Evolutionary conservation across 192 early-diverging fungal genomes (phyloP), one percentile per base, ranked within the genome.

Genomic region (Umbelopsis sp.): DNA sequence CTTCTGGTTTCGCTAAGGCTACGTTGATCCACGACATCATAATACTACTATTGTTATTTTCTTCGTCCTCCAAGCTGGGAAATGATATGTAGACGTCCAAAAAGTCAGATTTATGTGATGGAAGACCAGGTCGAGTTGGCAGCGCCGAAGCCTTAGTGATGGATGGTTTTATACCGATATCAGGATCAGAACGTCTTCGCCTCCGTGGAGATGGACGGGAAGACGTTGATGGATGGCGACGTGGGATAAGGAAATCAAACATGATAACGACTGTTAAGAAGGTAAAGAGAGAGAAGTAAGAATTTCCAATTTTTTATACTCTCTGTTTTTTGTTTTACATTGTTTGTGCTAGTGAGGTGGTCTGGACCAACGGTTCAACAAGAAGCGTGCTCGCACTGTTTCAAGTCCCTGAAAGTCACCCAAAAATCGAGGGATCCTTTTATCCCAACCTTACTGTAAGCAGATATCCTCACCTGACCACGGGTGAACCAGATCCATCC

Each of bases 171-270:
- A 62, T 62, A n/a, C n/a, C 26, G 5, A 62, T 5, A 16, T 29
- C 56, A 0, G 56, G 34, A 31, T 62, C 56, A 32, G 56, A 62
- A 17, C 47, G 47, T 12, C 56, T 62, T 34, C 56, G 56, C 17
- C 56, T 29, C 31, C 31, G 25, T 20, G 26, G 12, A 16, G 56
- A 34, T 31, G 56, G 56, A 7, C 56, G 56, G 11, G 56, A n/a
- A 20, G 31, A n/a, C 11, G 31, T n/a, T 34, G 56, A 62, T 34
- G 56, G 20, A 17, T 62, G 56, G 29, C 56, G 56, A 17, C 56
- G 56, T 20, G 56, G 56, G 14, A 62, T 29, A 20, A 62, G 17
- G 31, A 62, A 62, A 34, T 62, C 20, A 34, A 62, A 62, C 56
- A 62, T 62, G 54, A 11, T 47, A 44, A 12, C 5, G 45, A 47